Evolutionary conservation across 805 yeast species (phyloP).

Genomic region (Suhomyces tanzawaensis): DNA sequence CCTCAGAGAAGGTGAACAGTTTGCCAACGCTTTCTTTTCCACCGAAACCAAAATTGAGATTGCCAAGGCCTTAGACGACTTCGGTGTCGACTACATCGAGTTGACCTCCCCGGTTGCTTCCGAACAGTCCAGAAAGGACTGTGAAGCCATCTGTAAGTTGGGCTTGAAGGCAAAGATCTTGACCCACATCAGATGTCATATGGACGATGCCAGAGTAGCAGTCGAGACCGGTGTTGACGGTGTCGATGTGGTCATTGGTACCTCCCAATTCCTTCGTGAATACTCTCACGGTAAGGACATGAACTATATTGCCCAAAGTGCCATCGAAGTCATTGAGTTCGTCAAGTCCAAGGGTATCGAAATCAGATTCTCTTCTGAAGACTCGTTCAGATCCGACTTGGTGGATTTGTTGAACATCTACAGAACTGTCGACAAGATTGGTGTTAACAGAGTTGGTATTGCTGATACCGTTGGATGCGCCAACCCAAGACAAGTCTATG

Average conservation of each 20-base stretch:
- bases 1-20: constrained; percentile 63
- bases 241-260: constrained; percentile 60
- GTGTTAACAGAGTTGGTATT: constrained; percentile 61
- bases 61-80: constrained; percentile 59
- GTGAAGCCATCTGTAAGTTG: constrained; percentile 58
- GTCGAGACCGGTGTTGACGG: constrained; percentile 65
- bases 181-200: constrained; percentile 60
- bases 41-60: constrained; percentile 56
- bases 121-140: constrained; percentile 55
- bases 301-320: constrained; percentile 56
- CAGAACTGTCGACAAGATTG: constrained; percentile 60
- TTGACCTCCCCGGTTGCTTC: constrained; percentile 60
- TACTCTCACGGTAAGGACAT: constrained; percentile 61
- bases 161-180: constrained; percentile 57
- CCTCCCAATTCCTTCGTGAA: constrained; percentile 55
- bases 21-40: constrained; percentile 60
- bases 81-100: constrained; percentile 61
- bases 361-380: constrained; percentile 58
- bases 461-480: constrained; percentile 67
- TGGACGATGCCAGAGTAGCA: constrained; percentile 60
- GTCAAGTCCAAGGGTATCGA: constrained; percentile 61
- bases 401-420: constrained; percentile 58
- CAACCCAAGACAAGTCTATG: constrained; percentile 61
- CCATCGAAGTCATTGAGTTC: constrained; percentile 57
- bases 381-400: constrained; percentile 58